Conservation (phyloP, 2,329 filamentous ascomycete species). For the Stromatinia cepivora region DNA sequence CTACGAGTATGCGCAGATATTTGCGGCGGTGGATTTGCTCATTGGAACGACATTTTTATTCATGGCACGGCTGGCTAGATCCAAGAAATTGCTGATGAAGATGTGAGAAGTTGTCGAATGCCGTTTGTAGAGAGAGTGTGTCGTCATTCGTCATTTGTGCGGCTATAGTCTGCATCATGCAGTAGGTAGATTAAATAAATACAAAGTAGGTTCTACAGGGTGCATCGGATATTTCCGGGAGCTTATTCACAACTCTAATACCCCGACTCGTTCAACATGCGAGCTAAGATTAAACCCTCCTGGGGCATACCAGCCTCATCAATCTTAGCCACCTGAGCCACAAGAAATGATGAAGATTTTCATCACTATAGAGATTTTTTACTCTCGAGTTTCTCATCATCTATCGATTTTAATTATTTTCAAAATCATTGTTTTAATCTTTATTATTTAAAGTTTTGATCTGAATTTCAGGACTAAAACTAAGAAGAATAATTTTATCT, state of each 20-base stretch:
- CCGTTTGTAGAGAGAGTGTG: too few relatives aligned
- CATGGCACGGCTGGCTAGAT: conserved; percentile 44
- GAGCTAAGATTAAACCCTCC: conserved; percentile 3
- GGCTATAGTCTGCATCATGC: not conserved
- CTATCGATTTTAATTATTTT: too few relatives aligned
- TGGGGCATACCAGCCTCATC: not conserved
- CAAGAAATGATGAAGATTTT: not conserved
- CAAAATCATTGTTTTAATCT: too few relatives aligned
- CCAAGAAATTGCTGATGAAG: conserved; percentile 39
- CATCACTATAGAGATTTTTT: too few relatives aligned
- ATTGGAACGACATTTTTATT: conserved; percentile 47
- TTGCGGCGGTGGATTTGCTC: conserved; percentile 48
- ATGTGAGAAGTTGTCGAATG: conserved; percentile 28
- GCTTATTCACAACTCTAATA: not conserved
- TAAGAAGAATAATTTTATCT: too few relatives aligned
- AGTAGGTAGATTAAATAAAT: too few relatives aligned
- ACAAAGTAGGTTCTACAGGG: not conserved
- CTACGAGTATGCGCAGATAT: conserved; percentile 54
- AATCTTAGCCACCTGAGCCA: not conserved
- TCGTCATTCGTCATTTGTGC: not conserved
- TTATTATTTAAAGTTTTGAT: too few relatives aligned
- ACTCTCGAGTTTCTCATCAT: too few relatives aligned
- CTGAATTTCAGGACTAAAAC: too few relatives aligned
- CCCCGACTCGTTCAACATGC: not conserved
- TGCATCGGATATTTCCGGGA: not conserved